Percentiles rank a stretch among this genome's conserved stretches.
These are phyloP conservation scores for Hanseniaspora gamundiae DNA, from an alignment of 1,139 yeast species.

Conservation along the genomic window DNA sequence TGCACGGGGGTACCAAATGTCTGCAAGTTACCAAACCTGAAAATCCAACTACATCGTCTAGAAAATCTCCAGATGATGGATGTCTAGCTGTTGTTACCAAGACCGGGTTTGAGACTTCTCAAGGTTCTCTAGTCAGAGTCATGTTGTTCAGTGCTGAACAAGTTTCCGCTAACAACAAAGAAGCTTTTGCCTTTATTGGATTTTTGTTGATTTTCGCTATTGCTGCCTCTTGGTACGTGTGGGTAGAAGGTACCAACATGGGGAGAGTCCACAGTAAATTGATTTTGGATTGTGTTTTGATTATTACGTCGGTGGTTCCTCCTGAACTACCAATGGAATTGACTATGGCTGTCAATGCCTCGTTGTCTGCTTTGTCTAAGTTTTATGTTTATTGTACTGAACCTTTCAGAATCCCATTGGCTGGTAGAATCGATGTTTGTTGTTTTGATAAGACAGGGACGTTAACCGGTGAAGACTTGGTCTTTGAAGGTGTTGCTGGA, in stretches of 20 bases:
- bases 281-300: conserved; percentile 88
- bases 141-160: conserved; percentile 97
- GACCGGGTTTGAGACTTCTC: conserved; percentile 96
- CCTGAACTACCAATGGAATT: conserved; percentile 99
- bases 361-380: conserved; percentile 78
- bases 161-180: conserved; percentile 91
- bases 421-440: conserved; percentile 96
- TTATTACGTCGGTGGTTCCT: conserved; percentile 95
- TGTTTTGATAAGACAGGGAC: conserved; percentile 99
- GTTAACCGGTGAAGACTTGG: conserved; percentile 90
- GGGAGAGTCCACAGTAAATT: conserved; percentile 92
- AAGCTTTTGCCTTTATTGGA: conserved; percentile 82
- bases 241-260: conserved; percentile 95
- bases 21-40: conserved; percentile 76
- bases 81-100: conserved; percentile 83
- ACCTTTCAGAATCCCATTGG: conserved; percentile 95
- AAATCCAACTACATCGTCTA: conserved; percentile 22
- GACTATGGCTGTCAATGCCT: conserved; percentile 93
- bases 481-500: conserved; percentile 94
- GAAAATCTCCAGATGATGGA: conserved; percentile 73
- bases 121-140: conserved; percentile 93
- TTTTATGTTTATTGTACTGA: conserved; percentile 92
- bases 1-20: conserved; percentile 96
- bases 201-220: conserved; percentile 85
- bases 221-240: conserved; percentile 94